Evolutionary conservation across 352 stramenopile species (phyloP).

Genomic region (Detonula confervacea): DNA sequence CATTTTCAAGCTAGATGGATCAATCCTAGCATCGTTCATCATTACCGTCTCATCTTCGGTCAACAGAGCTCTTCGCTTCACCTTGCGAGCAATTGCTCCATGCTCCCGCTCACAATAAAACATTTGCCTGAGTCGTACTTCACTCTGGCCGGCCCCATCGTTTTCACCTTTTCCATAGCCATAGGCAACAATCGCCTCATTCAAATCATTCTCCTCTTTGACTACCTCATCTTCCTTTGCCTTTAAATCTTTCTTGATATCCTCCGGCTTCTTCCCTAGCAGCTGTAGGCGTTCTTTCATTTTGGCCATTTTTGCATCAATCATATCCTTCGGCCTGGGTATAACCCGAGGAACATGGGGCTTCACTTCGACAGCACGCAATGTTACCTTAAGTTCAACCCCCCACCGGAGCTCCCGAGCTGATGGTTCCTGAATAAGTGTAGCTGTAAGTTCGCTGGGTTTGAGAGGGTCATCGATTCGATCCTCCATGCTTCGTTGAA

Average conservation of each 20-base stretch:
- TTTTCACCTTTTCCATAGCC: constrained; percentile 48
- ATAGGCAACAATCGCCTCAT: constrained; percentile 44
- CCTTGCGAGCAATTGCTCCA: constrained; percentile 31
- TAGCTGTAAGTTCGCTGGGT: constrained; percentile 34
- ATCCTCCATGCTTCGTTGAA: constrained; percentile 45
- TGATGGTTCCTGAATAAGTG: constrained; percentile 58
- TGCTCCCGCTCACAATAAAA: constrained; percentile 61
- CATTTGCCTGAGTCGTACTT: constrained; percentile 52
- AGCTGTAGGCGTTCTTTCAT: constrained; percentile 28
- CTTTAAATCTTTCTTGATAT: constrained; percentile 40
- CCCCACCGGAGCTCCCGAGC: constrained; percentile 49
- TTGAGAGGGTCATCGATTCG: constrained; percentile 45
- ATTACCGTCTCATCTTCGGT: constrained; percentile 32
- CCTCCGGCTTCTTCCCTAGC: constrained; percentile 37
- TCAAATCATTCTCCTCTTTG: constrained; percentile 53
- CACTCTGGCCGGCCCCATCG: constrained; percentile 19
- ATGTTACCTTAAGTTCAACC: constrained; percentile 58
- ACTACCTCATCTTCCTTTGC: constrained; percentile 36
- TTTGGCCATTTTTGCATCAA: constrained; percentile 37
- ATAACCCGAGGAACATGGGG: constrained; percentile 35
- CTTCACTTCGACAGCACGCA: constrained; percentile 59
- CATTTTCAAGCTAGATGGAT: constrained; percentile 36
- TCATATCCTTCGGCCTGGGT: constrained; percentile 2
- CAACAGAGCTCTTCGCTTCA: constrained; percentile 31
- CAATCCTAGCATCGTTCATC: constrained; percentile 33